phyloP scores from a whole-genome alignment of 1,139 yeast genomes.

The Yamadazyma mexicana region DNA sequence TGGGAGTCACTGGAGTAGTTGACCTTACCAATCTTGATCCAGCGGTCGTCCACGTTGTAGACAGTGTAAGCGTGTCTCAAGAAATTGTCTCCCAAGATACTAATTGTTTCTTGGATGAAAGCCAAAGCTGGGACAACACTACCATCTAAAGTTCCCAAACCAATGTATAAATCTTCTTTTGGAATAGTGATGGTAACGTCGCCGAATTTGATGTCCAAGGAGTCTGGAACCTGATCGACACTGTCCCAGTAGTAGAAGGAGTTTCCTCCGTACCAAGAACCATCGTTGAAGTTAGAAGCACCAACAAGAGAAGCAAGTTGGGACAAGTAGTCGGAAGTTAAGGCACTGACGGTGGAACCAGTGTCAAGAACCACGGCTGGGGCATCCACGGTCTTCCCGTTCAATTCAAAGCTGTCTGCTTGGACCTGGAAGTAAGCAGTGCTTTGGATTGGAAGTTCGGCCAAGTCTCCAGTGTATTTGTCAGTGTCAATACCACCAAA shows the following conservation, averaged over 20 bases:
- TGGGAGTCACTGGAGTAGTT: constrained; percentile 32
- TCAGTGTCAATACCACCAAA: constrained; percentile 56
- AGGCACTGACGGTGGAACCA: constrained; percentile 30
- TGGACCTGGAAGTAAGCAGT: constrained; percentile 11
- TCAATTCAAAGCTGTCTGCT: constrained; percentile 18
- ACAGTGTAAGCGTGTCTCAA: constrained; percentile 77
- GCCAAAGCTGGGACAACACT: not conserved
- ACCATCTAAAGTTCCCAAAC: not conserved
- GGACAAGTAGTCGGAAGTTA: constrained; percentile 19
- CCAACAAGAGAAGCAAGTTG: constrained; percentile 18
- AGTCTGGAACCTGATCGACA: constrained; percentile 8
- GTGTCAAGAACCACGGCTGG: constrained; percentile 28
- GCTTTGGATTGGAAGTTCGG: constrained; percentile 13
- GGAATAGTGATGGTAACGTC: constrained; percentile 33
- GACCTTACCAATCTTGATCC: constrained; percentile 69
- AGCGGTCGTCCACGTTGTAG: constrained; percentile 65
- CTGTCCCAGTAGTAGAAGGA: constrained; percentile 10
- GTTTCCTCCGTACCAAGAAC: constrained; percentile 6
- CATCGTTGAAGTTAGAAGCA: not conserved
- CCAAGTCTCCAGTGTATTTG: constrained; percentile 40
- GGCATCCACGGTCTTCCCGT: constrained; percentile 14
- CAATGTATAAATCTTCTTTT: not conserved
- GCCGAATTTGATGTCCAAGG: constrained; percentile 31
- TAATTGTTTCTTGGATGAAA: constrained; percentile 5
- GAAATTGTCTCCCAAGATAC: constrained; percentile 68